Base-by-base conservation (phyloP, 23 red algal species). In the Chondrus crispus region DNA sequence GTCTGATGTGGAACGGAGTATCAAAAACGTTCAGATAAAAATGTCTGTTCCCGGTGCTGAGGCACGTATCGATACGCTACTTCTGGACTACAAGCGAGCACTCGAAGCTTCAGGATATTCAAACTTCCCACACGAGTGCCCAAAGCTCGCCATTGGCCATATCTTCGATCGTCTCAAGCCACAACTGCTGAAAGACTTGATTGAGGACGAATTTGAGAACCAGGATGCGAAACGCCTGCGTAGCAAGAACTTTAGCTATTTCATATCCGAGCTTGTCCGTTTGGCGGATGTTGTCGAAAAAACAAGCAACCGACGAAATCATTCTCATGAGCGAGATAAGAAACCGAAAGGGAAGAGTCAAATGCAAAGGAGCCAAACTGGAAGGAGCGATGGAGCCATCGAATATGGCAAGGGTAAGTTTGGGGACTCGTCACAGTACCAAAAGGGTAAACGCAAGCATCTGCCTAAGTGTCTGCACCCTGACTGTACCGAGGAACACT, bases 131-230 rank as follows among this genome's bases (percentile, higher is more conserved):
- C 1, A 48, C 5, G 22, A 77, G 48, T 78, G 78, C 24, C 85
- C 85, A 12, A 68, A 79, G 3, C 76, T 80, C 14, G 13, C 85
- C 3, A 78, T 89, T n/a, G 30, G 53, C 9, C 71, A 76, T 33
- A 89, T 80, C 39, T 20, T 89, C 13, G 55, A 76, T 51, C 68
- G 71, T 35, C 62, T 89, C 11, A 80, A 62, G 69, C 85, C 85
- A 11, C 18, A 51, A 0, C 1, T 4, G 2, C 85, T 89, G n/a
- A 46, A 58, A 8, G 38, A 62, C 3, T 13, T 44, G 40, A 78
- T 89, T 68, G 62, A 89, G 36, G 40, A 89, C 33, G 44, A 64
- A 7, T 24, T 89, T 4, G 10, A 39, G 3, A 78, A 51, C 48
- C 48, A 71, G 18, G 40, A 47, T 22, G 85, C 57, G 3, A 71